Conservation (phyloP, 768 basidiomycete genomes). For the Tricholoma sp. region DNA sequence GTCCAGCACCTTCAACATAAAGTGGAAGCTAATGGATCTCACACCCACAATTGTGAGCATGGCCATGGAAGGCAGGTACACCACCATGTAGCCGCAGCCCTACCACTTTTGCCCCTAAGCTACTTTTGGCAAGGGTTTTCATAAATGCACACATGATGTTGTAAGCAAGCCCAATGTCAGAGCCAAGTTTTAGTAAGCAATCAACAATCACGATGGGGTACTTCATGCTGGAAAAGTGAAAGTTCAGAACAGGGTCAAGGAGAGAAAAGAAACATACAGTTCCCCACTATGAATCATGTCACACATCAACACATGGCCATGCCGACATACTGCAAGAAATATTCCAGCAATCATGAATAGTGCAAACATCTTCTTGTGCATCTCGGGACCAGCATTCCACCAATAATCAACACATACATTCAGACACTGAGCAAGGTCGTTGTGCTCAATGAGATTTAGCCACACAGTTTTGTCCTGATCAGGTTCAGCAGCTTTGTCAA, state of each 20-base stretch:
- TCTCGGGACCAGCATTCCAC: neutral
- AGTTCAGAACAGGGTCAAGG: neutral
- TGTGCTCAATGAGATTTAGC: slow-evolving; percentile 13
- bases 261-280: neutral
- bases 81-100: neutral
- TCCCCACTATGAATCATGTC: slow-evolving; percentile 8
- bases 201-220: slow-evolving; percentile 21
- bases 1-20: slow-evolving; percentile 16
- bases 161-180: slow-evolving; percentile 11
- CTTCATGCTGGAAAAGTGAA: slow-evolving; percentile 15
- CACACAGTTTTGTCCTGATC: slow-evolving; percentile 8
- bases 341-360: slow-evolving; percentile 14
- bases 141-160: slow-evolving; percentile 4
- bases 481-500: neutral
- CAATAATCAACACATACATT: slow-evolving; percentile 14
- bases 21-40: slow-evolving; percentile 15
- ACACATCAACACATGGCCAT: too few species aligned
- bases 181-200: slow-evolving; percentile 13
- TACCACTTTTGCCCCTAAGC: slow-evolving; percentile 11
- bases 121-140: slow-evolving; percentile 16
- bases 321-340: slow-evolving; percentile 11
- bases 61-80: slow-evolving; percentile 6
- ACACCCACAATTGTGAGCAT: slow-evolving; percentile 24
- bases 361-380: slow-evolving; percentile 13
- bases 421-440: slow-evolving; percentile 6